Conservation (phyloP, 2,329 filamentous ascomycete genomes). For the Fusarium sp. region DNA sequence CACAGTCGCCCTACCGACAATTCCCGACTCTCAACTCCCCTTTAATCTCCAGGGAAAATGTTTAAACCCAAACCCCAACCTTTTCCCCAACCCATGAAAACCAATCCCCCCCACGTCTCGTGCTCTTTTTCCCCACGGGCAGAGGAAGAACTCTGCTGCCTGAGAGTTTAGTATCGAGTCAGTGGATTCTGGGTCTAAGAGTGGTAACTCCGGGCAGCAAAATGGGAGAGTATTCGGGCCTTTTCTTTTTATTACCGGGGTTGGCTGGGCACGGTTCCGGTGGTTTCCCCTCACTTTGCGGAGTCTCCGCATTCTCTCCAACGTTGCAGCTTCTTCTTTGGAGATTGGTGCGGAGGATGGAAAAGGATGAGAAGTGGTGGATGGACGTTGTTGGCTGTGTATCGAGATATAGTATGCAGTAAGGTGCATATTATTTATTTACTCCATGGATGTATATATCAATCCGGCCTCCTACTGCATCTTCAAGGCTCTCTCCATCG, state of each 20-base stretch:
- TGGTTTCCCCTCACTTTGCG: constrained; percentile 30
- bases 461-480: too few species aligned
- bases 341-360: background rate
- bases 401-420: background rate
- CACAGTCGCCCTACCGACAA: background rate
- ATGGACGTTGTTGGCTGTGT: background rate
- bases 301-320: constrained; percentile 43
- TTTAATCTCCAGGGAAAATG: background rate
- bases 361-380: background rate
- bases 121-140: constrained; percentile 26
- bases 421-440: background rate
- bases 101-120: too few species aligned
- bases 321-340: constrained; percentile 5
- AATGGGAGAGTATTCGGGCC: constrained; percentile 17
- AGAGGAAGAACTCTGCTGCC: constrained; percentile 20
- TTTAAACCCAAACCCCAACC: constrained; percentile 11
- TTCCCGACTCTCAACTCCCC: background rate
- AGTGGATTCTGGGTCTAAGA: background rate
- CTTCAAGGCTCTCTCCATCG: too few species aligned
- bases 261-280: constrained; percentile 9
- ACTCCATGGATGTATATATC: background rate
- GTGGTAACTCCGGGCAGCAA: background rate
- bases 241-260: constrained; percentile 7
- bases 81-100: constrained; percentile 15
- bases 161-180: background rate